A percentile compares a stretch with the other conserved stretches of the same genome.
Evolutionary conservation across 176 grass and related monocot species (phyloP).

Genomic region (Cenchrus purpureus): DNA sequence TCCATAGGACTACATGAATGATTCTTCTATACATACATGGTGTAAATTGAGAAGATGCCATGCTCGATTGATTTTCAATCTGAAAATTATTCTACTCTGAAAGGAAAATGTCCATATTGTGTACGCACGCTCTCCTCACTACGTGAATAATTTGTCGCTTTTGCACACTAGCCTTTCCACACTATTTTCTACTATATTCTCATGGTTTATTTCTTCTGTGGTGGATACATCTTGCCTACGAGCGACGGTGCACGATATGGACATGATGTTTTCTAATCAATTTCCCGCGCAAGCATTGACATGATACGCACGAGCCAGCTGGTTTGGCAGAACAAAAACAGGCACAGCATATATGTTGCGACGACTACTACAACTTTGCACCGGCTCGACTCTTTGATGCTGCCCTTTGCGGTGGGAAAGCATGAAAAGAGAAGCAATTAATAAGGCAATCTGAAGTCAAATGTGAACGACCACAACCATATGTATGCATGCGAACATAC

Average conservation of each 20-base stretch:
- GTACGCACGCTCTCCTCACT: not conserved
- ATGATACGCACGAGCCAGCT: not conserved
- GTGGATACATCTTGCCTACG: not conserved
- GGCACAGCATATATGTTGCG: not conserved
- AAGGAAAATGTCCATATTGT: not conserved
- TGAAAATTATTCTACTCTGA: not conserved
- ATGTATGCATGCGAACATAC: not conserved
- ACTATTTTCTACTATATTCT: not conserved
- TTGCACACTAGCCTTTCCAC: not conserved
- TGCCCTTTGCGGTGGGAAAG: not conserved
- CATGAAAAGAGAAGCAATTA: not conserved
- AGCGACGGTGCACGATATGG: not conserved
- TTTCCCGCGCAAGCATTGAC: not conserved
- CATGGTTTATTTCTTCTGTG: not conserved
- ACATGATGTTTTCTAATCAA: not conserved
- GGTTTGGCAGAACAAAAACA: not conserved
- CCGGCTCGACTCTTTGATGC: not conserved
- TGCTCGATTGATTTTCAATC: not conserved
- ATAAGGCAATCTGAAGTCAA: not conserved
- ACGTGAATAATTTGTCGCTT: not conserved
- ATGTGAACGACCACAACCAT: slow-evolving; percentile 22
- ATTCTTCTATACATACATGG: not conserved
- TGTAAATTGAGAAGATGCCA: not conserved
- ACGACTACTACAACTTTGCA: not conserved
- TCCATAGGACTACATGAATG: not conserved